Evolutionary conservation across 2,329 filamentous ascomycete species (phyloP).

Genomic region (Phialophora macrospora): DNA sequence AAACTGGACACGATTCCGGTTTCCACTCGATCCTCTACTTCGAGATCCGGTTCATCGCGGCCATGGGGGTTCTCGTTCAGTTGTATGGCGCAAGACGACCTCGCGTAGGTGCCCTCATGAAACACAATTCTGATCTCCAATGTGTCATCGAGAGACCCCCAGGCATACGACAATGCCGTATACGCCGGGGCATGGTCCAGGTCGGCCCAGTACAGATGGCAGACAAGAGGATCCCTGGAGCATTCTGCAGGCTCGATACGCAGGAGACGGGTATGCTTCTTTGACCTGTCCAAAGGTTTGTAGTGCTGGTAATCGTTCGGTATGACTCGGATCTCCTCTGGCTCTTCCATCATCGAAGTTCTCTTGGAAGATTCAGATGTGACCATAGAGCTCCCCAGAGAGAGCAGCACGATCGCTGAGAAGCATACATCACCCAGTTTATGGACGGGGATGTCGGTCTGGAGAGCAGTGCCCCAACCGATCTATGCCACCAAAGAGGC

Average conservation of each 20-base stretch:
- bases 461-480: background rate
- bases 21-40: background rate
- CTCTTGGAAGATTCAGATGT: background rate
- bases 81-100: background rate
- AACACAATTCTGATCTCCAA: slow-evolving; percentile 2
- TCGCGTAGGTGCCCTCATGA: background rate
- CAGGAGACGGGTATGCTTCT: background rate
- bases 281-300: slow-evolving; percentile 1
- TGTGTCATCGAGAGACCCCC: slow-evolving; percentile 4
- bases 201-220: slow-evolving; percentile 3
- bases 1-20: background rate
- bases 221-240: slow-evolving; percentile 5
- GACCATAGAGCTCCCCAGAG: background rate
- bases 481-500: slow-evolving; percentile 3
- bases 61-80: background rate
- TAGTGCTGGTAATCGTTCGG: slow-evolving; percentile 6
- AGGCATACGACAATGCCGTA: background rate
- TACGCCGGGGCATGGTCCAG: background rate
- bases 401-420: background rate
- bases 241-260: slow-evolving; percentile 1
- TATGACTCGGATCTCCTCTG: background rate
- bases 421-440: background rate
- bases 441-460: background rate
- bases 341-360: background rate
- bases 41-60: background rate